Evolutionary conservation across 2,329 filamentous ascomycete genomes (phyloP).

Genomic region (Tolypocladium ophioglossoides): DNA sequence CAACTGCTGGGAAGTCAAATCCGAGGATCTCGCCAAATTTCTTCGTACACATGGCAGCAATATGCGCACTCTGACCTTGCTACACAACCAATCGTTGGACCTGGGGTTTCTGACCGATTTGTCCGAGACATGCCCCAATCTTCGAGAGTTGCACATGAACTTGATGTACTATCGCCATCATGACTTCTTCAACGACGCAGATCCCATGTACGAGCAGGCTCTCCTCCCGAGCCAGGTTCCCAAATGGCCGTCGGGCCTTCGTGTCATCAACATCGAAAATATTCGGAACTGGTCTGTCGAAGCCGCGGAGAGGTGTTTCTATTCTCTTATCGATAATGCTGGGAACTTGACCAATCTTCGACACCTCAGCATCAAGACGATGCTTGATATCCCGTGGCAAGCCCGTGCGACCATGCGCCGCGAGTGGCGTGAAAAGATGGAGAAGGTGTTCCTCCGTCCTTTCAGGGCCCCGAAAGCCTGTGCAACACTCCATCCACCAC

Average conservation of each 20-base stretch:
- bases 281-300: constrained; percentile 63
- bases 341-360: constrained; percentile 55
- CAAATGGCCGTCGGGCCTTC: constrained; percentile 65
- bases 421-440: constrained; percentile 63
- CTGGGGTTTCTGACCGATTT: constrained; percentile 63
- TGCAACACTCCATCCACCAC: constrained; percentile 12
- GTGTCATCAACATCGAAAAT: constrained; percentile 63
- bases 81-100: constrained; percentile 71
- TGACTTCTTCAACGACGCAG: constrained; percentile 56
- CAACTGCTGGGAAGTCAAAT: constrained; percentile 68
- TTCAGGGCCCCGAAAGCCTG: constrained; percentile 26
- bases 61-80: constrained; percentile 58
- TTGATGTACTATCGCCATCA: constrained; percentile 67
- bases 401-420: constrained; percentile 70
- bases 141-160: constrained; percentile 66
- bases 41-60: constrained; percentile 55
- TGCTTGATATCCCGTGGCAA: constrained; percentile 72
- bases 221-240: constrained; percentile 57
- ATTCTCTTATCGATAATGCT: constrained; percentile 65
- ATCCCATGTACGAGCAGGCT: constrained; percentile 63
- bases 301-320: constrained; percentile 67
- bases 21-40: constrained; percentile 54
- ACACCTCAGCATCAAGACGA: constrained; percentile 61
- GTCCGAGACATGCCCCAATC: constrained; percentile 54
- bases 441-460: constrained; percentile 51